phyloP scores from a whole-genome alignment of 495 filamentous ascomycete genomes.

The Xylaria castorea region DNA sequence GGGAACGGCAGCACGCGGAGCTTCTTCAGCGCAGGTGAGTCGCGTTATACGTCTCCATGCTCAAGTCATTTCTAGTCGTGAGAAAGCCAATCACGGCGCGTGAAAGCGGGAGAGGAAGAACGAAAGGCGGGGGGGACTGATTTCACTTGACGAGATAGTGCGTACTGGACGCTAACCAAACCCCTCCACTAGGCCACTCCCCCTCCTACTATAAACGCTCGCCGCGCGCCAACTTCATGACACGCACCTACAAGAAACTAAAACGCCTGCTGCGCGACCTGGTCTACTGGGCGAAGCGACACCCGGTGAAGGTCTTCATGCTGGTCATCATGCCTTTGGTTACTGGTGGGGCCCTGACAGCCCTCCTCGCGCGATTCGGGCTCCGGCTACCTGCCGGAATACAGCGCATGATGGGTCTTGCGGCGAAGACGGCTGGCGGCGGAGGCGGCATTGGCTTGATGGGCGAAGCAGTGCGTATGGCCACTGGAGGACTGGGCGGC shows the following conservation, averaged over 20 bases:
- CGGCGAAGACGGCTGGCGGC: conserved; percentile 58
- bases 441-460: conserved; percentile 60
- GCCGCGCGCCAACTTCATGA: conserved; percentile 77
- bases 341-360: conserved; percentile 77
- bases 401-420: conserved; percentile 61
- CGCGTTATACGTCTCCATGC: conserved; percentile 47
- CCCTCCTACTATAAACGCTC: conserved; percentile 73
- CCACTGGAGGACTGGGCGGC: conserved; percentile 37
- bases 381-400: conserved; percentile 70
- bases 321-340: conserved; percentile 84
- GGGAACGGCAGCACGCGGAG: conserved; percentile 51
- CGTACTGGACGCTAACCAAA: conserved; percentile 7
- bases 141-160: conserved; percentile 52
- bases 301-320: conserved; percentile 85
- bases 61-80: background rate
- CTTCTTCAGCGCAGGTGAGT: conserved; percentile 51
- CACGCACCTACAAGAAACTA: conserved; percentile 71
- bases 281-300: conserved; percentile 72
- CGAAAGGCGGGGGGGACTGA: background rate
- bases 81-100: background rate
- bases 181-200: conserved; percentile 50
- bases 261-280: conserved; percentile 77
- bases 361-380: conserved; percentile 75
- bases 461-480: conserved; percentile 56
- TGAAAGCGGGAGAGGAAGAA: background rate